phyloP scores from a whole-genome alignment of 805 yeast species.

The Spathaspora gorwiae region DNA sequence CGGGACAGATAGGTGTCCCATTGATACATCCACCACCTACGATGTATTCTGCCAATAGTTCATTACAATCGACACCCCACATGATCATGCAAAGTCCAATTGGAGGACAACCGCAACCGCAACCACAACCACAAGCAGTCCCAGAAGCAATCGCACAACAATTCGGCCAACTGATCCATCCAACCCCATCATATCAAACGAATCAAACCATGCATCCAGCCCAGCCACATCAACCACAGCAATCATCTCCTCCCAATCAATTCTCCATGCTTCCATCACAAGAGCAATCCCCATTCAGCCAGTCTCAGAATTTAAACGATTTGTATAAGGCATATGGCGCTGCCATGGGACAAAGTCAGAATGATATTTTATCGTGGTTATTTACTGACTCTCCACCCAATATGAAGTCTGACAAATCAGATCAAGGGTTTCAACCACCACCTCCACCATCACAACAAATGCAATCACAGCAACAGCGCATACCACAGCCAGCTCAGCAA shows the following conservation, averaged over 20 bases:
- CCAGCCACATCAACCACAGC: background rate
- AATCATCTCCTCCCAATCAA: background rate
- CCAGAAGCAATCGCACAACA: background rate
- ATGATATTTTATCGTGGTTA: constrained; percentile 38
- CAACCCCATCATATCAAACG: background rate
- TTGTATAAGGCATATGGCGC: constrained; percentile 1
- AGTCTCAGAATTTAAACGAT: background rate
- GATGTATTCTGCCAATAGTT: background rate
- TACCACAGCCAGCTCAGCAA: background rate
- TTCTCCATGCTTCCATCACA: background rate
- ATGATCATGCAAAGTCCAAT: background rate
- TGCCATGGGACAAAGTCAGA: constrained; percentile 25
- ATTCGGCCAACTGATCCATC: background rate
- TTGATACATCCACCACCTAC: background rate
- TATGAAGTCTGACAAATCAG: background rate
- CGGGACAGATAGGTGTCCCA: background rate
- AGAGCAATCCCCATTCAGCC: background rate
- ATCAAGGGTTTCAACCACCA: background rate
- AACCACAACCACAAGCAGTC: background rate
- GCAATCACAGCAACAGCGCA: constrained; percentile 2
- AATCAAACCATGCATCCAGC: background rate
- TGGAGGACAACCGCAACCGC: background rate
- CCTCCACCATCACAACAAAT: constrained; percentile 1
- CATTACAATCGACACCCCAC: background rate
- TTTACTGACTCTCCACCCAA: constrained; percentile 21